Evolutionary conservation across 2,329 filamentous ascomycete species (phyloP), one percentile per base, ranked within the genome.

Genomic region (Cladosporium sp.): DNA sequence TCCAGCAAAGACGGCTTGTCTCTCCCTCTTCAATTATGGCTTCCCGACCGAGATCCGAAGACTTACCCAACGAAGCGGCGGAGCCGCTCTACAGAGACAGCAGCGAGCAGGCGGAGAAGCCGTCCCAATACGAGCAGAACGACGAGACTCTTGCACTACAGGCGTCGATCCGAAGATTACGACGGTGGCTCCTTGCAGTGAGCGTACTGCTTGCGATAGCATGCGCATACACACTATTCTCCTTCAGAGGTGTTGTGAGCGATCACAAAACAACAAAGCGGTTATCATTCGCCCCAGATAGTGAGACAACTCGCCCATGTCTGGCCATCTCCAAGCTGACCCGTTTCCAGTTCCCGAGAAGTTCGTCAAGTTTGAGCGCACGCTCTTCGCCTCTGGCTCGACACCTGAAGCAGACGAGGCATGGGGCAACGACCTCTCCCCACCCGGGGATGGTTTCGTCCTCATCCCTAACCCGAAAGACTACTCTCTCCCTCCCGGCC

Each of bases 381-480:
- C 66, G 38, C 43, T 56, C 22, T 68, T 61, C 54, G 59, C 62
- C 34, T 52, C 48, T 10, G 46, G 58, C 13, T 60, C 60, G 3
- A 58, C 56, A 3, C 55, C 53, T 8, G 55, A 63, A 28, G 56
- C 59, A 11, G 64, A 66, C 50, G 52, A 54, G 45, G 63, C 64
- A n/a, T 68, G 65, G 65, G 52, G 45, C 11, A 53, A 54, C 3
- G 33, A 50, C 18, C 49, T 66, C 33, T 56, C 60, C 34, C 65
- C 65, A 3, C 58, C 56, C 6, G 67, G 66, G 32, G 61, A 67
- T 46, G 68, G 67, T 44, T 69, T 68, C 56, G 56, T 70, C 43
- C 59, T 63, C 43, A 52, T 69, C 46, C 22, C 56, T 40, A 57
- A 66, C 38, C 53, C 50, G 6, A 34, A 57, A 45, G 31, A 54